Evolutionary conservation across 495 filamentous ascomycete genomes (phyloP), one percentile per base, ranked within the genome.

Genomic region (Penicillium alfredii): DNA sequence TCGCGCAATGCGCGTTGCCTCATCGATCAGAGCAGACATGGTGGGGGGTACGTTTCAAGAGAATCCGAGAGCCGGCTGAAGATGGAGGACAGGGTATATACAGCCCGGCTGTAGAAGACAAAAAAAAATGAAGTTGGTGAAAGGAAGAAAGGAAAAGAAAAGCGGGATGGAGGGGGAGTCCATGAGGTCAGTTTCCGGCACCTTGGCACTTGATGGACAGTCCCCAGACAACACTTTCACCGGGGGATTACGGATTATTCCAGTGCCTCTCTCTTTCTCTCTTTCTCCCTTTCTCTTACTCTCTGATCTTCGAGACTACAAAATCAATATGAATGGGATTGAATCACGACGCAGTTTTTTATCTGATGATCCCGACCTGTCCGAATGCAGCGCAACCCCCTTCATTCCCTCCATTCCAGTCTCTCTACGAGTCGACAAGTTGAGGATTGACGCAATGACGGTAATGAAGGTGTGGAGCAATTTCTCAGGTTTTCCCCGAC

Each of bases 1-100:
- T 41, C 72, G 72, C 41, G 85, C 84, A 44, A 98, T 81, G 51
- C 71, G 74, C 74, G 78, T 73, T 11, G 88, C 85, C 58, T 84
- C 80, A 33, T 82, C 74, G 40, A 80, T 64, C 42, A 95, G 66
- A 13, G 77, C 62, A 35, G 56, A 61, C 62, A 66, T 66, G 46
- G 34, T 52, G 42, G 33, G 38, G 45, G 23, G 24, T 20, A 18
- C 20, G 33, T 6, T 27, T 14, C 15, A 37, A 42, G 22, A 49
- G 22, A 34, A n/a, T n/a, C n/a, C n/a, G n/a, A n/a, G n/a, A n/a
- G n/a, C n/a, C n/a, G n/a, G n/a, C n/a, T n/a, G 20, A 22, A 22
- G 21, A 32, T 24, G 15, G 25, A 15, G 26, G 30, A 29, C 23
- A 32, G 36, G 36, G 33, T 28, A 16, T 38, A 25, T 34, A 35